Evolutionary conservation across 2,329 filamentous ascomycete species (phyloP), one percentile per base, ranked within the genome.

Genomic region (Eutypa lata): DNA sequence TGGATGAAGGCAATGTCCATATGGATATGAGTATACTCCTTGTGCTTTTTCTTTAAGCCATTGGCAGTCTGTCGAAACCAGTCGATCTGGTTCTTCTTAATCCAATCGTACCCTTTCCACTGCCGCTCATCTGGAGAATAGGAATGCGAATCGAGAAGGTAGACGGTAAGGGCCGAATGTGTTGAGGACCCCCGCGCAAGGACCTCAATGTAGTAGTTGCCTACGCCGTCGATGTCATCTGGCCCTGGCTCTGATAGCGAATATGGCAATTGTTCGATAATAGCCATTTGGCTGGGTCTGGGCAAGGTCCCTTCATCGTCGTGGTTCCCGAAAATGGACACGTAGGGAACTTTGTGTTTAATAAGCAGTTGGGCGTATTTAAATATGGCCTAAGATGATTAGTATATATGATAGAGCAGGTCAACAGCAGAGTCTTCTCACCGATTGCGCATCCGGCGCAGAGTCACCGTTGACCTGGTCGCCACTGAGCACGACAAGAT

Each of bases 1-100:
- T 99, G 94, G 57, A 99, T 95, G 68, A 99, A 99, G 0, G 94
- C 91, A 70, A 97, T 83, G 67, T 99, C 89, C 82, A 99, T 90
- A 68, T 97, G 94, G 49, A 91, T 88, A 65, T 94, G 90, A 0
- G 89, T 90, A 71, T 97, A 99, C 63, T 91, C 86, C 56, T 82
- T 81, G 68, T 96, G 92, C 55, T 84, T 83, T 64, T 86, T 84
- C 72, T 90, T 90, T 46, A 97, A 74, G 13, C 83, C 74, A 53
- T 87, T 77, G 1, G 90, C 86, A 1, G 90, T 96, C 57, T 83
- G 81, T 60, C 84, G 87, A 76, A 99, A 99, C 94, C 94, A 99
- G 52, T 90, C 84, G 54, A 97, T 96, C 71, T 99, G 94, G 61
- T 83, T 91, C 44, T 87, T 87, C 74, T 97, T 97, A 66, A 99